phyloP scores from a whole-genome alignment of 495 filamentous ascomycete species.

The Cercophora scortea region DNA sequence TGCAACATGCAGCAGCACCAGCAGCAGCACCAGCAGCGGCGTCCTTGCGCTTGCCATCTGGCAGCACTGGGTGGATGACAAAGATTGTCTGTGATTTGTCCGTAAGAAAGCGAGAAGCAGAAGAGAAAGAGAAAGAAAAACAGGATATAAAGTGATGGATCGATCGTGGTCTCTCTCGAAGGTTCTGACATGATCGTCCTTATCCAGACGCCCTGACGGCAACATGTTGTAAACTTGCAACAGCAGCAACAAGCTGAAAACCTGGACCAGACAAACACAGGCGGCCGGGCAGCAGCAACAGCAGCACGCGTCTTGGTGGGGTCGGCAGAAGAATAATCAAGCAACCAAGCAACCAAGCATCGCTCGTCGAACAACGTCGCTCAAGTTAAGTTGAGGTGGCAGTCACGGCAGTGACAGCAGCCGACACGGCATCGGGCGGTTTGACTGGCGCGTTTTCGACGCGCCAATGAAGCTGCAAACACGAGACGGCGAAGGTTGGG shows the following conservation, averaged over 20 bases:
- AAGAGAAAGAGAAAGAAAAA: background rate
- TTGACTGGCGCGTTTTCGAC: background rate
- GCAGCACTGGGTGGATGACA: slow-evolving; percentile 21
- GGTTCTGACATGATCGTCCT: background rate
- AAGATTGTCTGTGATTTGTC: slow-evolving; percentile 7
- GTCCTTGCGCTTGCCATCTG: slow-evolving; percentile 20
- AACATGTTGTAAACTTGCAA: too few relatives aligned
- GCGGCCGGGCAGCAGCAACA: background rate
- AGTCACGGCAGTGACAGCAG: too few relatives aligned
- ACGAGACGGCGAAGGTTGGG: background rate
- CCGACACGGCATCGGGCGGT: too few relatives aligned
- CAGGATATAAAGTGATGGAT: background rate
- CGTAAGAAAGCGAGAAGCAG: background rate
- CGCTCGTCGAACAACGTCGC: too few relatives aligned
- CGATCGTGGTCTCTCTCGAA: background rate
- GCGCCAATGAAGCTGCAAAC: background rate
- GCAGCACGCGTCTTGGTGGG: too few relatives aligned
- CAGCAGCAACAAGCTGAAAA: background rate
- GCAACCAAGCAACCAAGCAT: too few relatives aligned
- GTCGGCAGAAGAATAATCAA: too few relatives aligned
- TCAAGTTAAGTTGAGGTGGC: too few relatives aligned
- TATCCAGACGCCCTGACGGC: background rate
- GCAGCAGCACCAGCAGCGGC: slow-evolving; percentile 6
- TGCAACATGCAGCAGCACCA: slow-evolving; percentile 21
- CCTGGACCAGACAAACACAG: background rate